A percentile compares a stretch with the other conserved stretches of the same genome.
phyloP scores from a whole-genome alignment of 2,329 filamentous ascomycete species.

The Fonsecaea nubica region DNA sequence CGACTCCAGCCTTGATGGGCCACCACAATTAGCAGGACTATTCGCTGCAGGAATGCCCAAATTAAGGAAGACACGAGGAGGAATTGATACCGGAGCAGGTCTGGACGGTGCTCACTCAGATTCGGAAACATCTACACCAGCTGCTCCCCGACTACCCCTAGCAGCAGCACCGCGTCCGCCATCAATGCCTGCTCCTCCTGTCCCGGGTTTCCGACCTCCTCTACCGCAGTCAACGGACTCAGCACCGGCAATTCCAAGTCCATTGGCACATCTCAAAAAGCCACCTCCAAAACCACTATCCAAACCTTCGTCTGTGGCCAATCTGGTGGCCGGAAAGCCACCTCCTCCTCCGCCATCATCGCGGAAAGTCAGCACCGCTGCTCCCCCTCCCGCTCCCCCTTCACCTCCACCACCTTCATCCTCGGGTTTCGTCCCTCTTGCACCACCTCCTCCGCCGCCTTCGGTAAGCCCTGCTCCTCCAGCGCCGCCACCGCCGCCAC shows the following conservation, averaged over 20 bases:
- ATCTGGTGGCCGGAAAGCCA: constrained; percentile 59
- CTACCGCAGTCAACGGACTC: constrained; percentile 58
- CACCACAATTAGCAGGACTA: constrained; percentile 83
- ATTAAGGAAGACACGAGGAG: constrained; percentile 85
- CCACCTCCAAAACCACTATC: constrained; percentile 56
- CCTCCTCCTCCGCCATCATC: constrained; percentile 64
- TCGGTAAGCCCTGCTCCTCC: constrained; percentile 53
- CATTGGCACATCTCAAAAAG: constrained; percentile 66
- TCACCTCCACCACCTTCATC: constrained; percentile 52
- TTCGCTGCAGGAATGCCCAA: constrained; percentile 97
- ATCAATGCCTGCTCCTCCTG: constrained; percentile 61
- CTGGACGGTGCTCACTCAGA: constrained; percentile 80
- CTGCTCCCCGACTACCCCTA: constrained; percentile 61
- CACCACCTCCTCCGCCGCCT: constrained; percentile 52
- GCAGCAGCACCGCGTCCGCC: constrained; percentile 54
- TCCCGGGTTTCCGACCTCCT: constrained; percentile 59
- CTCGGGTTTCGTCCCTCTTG: constrained; percentile 50
- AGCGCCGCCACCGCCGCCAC: constrained; percentile 52
- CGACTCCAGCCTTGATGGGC: constrained; percentile 56
- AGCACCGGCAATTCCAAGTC: constrained; percentile 58
- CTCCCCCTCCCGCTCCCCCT: constrained; percentile 58
- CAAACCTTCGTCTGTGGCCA: constrained; percentile 67
- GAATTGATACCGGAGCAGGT: constrained; percentile 76
- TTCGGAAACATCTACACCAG: constrained; percentile 65
- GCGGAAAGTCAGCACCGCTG: constrained; percentile 54